Conservation (phyloP, 129 eudicot genomes). For the Erigeron canadensis region DNA sequence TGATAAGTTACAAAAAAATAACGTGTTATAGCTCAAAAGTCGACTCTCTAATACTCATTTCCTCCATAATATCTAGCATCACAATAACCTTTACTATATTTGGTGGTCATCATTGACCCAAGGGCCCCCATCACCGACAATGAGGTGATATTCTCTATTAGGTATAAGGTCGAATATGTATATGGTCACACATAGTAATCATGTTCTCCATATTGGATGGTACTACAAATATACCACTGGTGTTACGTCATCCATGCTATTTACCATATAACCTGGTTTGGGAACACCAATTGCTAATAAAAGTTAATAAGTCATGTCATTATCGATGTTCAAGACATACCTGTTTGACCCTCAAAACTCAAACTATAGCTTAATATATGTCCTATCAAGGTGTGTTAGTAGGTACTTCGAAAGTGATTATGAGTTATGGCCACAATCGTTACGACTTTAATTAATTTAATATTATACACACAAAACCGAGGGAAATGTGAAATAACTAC, state of each 20-base stretch:
- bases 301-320: no score
- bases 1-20: neutral
- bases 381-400: neutral
- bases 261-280: no score
- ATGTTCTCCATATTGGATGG: neutral
- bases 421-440: neutral
- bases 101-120: slow-evolving; percentile 94
- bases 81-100: slow-evolving; percentile 95
- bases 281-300: no score
- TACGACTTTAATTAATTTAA: neutral
- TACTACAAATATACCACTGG: no score
- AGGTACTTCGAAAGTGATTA: neutral
- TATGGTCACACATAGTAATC: slow-evolving; percentile 3
- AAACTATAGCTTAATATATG: no score
- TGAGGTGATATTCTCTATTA: slow-evolving; percentile 88
- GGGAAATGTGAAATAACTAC: no score
- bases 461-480: no score
- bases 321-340: no score
- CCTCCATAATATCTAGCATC: slow-evolving; percentile 99
- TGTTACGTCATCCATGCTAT: no score
- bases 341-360: no score
- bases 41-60: slow-evolving; percentile 57
- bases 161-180: slow-evolving; percentile 94
- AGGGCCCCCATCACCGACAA: slow-evolving; percentile 96
- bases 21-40: neutral